phyloP scores from a whole-genome alignment of 305 asterid genomes.

The Fraxinus ornus region DNA sequence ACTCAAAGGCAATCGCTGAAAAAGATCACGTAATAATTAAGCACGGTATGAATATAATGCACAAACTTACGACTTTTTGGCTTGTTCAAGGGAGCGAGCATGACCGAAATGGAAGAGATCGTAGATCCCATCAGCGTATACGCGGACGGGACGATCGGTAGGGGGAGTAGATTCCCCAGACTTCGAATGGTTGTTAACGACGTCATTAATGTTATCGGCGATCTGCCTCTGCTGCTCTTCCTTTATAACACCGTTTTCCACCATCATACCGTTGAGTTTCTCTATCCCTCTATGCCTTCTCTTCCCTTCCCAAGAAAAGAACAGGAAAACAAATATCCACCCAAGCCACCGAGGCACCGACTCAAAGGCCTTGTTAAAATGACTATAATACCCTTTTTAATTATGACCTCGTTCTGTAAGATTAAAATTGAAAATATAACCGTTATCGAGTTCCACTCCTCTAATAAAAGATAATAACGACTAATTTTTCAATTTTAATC shows the following conservation, averaged over 20 bases:
- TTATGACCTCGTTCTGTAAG: no score
- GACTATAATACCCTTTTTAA: no score
- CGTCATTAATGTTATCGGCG: constrained; percentile 32
- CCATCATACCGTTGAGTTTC: constrained; percentile 38
- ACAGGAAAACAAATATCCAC: neutral
- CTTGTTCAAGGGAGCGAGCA: constrained; percentile 95
- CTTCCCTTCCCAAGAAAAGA: neutral
- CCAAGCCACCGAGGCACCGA: no score
- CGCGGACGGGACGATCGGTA: constrained; percentile 72
- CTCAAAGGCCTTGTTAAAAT: no score
- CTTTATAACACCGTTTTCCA: constrained; percentile 32
- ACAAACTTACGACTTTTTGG: constrained; percentile 60
- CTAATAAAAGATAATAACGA: no score
- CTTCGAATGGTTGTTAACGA: constrained; percentile 19
- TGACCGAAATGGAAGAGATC: constrained; percentile 97
- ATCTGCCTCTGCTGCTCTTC: constrained; percentile 36
- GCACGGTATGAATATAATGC: neutral
- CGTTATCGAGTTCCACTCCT: no score
- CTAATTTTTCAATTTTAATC: no score
- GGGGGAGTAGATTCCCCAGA: constrained; percentile 28
- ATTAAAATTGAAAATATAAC: no score
- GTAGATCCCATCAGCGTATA: constrained; percentile 92
- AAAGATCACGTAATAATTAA: neutral
- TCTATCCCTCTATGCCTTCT: neutral
- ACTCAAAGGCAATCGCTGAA: neutral